Evolutionary conservation across 345 rosid genomes (phyloP), one percentile per base, ranked within the genome.

Genomic region (Clausena lansium): DNA sequence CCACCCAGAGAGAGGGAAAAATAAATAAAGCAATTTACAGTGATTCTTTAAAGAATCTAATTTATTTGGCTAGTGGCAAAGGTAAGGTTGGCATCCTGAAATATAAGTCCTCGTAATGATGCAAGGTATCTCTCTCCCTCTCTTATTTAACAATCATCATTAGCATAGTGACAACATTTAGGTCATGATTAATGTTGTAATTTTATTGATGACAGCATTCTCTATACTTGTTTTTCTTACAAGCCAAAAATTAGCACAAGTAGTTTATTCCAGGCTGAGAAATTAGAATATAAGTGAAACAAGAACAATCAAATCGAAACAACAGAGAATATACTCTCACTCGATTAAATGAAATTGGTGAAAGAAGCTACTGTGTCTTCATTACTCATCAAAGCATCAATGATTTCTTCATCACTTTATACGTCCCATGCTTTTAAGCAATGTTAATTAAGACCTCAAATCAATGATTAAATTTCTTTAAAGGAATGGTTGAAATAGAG

Each of bases 21-120:
- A 41, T 0, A 2, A 13, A 13, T 41, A 41, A 45, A 45, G 17
- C 50, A 45, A 10, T 45, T 67, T 68, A 62, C 61, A 36, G n/a
- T 25, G 69, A 76, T 66, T 77, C 77, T 71, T 58, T 35, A 45
- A 58, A 68, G 67, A 67, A 67, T 24, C 66, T 38, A 30, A 38
- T 17, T 47, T 68, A 41, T 67, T 28, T 33, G 63, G 24, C 73
- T 57, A 64, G 69, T 59, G 60, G 79, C 50, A 55, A 71, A 59
- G 77, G 54, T 39, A 25, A 52, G 58, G 74, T 19, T 68, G 36
- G 22, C 36, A 24, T 19, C 17, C 25, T 50, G 32, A 11, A 45
- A 22, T 47, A 58, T 27, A 38, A 60, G 65, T 17, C 54, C 36
- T 22, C 35, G 11, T 52, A 6, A 45, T 25, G 59, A 50, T 80